Base-by-base conservation (phyloP, 2,329 filamentous ascomycete genomes). In the Penicillium fuscoglaucum region DNA sequence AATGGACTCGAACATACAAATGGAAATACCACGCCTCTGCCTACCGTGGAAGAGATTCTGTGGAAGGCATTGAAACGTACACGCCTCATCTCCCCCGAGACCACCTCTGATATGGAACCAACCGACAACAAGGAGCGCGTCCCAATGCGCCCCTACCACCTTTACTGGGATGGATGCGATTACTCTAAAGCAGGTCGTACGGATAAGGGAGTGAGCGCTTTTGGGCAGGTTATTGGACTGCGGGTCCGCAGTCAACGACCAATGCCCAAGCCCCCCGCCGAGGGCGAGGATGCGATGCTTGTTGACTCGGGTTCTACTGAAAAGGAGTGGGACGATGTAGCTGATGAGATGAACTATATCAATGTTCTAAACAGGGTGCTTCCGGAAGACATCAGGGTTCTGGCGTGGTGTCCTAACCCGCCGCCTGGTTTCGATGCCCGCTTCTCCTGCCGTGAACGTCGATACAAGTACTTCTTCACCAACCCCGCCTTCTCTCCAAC, bases 381-480 rank as follows among this genome's bases (percentile, higher is more conserved):
- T 2, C 95, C 95, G 5, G 84, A 89, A 26, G 93, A 96, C 72
- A 98, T 99, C 68, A 86, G 91, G 60, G 82, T 96, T 58, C 83
- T 98, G 37, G 95, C 95, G 3, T 99, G 95, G 95, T 96, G 93
- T 72, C 91, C 93, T 0, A 81, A 85, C 31, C 90, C 90, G 17
- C 91, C 93, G 0, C 77, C 83, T 9, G 84, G 85, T 61, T 99
- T 99, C 75, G 92, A 90, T 35, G 95, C 95, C 5, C 87, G 95
- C 41, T 97, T 97, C 82, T 92, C 90, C 54, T 99, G 95, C 76
- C 86, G 89, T 61, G 92, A 97, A 76, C 84, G 95, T 24, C 88
- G 90, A 65, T 99, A 99, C 79, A 87, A 91, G 58, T 99, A 99
- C 77, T 98, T 96, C 80, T 99, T 99, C 79, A 98, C 95, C 0